phyloP scores from a whole-genome alignment of 768 basidiomycete species.

The Podaxis pistillaris region DNA sequence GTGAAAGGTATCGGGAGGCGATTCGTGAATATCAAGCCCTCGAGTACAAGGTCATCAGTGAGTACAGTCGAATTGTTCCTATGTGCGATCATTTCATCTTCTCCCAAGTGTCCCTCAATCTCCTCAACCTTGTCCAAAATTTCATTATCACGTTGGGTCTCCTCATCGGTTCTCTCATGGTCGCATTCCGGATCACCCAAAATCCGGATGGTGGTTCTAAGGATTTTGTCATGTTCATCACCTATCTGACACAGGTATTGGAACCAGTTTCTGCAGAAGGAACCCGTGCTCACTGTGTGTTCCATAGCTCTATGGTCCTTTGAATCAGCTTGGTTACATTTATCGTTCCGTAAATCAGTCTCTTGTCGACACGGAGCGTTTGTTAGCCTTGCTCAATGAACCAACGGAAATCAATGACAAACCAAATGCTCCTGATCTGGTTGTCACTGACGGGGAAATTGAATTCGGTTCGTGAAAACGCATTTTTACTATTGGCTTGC shows the following conservation, averaged over 20 bases:
- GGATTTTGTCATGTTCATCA: constrained; percentile 78
- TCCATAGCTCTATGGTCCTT: constrained; percentile 62
- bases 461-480: constrained; percentile 67
- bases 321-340: constrained; percentile 76
- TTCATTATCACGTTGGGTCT: constrained; percentile 81
- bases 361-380: constrained; percentile 79
- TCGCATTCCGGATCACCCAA: constrained; percentile 64
- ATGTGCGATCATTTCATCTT: constrained; percentile 12
- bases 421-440: constrained; percentile 70
- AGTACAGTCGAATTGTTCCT: constrained; percentile 23
- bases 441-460: constrained; percentile 73
- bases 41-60: constrained; percentile 74
- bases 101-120: constrained; percentile 58
- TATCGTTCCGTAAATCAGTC: constrained; percentile 78
- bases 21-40: constrained; percentile 70
- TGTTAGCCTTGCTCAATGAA: constrained; percentile 78
- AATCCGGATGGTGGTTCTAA: constrained; percentile 46
- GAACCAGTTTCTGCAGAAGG: neutral
- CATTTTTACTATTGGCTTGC: neutral
- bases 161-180: constrained; percentile 78
- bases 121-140: constrained; percentile 78
- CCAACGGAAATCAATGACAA: constrained; percentile 83
- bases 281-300: neutral
- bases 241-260: constrained; percentile 73
- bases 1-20: constrained; percentile 66